Evolutionary conservation across 2,329 filamentous ascomycete species (phyloP), one percentile per base, ranked within the genome.

Genomic region (Cordyceps cateniannulata): DNA sequence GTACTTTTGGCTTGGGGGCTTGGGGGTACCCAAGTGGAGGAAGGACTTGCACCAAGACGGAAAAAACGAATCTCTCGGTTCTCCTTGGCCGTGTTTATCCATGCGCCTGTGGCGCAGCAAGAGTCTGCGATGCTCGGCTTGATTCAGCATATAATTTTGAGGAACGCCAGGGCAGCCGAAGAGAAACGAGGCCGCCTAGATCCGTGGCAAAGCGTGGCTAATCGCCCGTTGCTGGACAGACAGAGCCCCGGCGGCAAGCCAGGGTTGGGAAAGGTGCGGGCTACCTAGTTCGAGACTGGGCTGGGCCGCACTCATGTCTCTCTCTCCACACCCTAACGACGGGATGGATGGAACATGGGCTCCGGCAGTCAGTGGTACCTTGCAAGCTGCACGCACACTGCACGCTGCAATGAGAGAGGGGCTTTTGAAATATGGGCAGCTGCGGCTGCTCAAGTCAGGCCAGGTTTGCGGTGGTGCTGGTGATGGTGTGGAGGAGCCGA

Each of bases 311-410:
- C 48, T n/a, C 42, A 18, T 48, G 27, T 48, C 42, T 56, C 38
- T 25, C 44, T 56, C 27, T n/a, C 22, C 54, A 35, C 42, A 40
- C 45, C 32, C 29, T n/a, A 42, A 50, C n/a, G 32, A 50, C 54
- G 40, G 24, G 27, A 48, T 35, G 29, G 45, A 32, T 49, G 44
- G 55, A 42, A 35, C 55, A 42, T 27, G 45, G 55, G 55, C 55
- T 42, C 45, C 45, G 55, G 55, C 55, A 58, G 45, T 58, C 54
- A 57, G 54, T 47, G 54, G 54, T 57, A 48, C 54, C 54, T 57
- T 57, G 54, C 44, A 47, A 57, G 27, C 20, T 44, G 24, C 52
- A 44, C 45, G 52, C 52, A 44, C 29, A 18, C n/a, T 32, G 38
- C 38, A 29, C 16, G 20, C 35, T 42, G 52, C 38, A 44, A 16